Evolutionary conservation across 768 basidiomycete genomes (phyloP).

Genomic region (Pisolithus marmoratus): DNA sequence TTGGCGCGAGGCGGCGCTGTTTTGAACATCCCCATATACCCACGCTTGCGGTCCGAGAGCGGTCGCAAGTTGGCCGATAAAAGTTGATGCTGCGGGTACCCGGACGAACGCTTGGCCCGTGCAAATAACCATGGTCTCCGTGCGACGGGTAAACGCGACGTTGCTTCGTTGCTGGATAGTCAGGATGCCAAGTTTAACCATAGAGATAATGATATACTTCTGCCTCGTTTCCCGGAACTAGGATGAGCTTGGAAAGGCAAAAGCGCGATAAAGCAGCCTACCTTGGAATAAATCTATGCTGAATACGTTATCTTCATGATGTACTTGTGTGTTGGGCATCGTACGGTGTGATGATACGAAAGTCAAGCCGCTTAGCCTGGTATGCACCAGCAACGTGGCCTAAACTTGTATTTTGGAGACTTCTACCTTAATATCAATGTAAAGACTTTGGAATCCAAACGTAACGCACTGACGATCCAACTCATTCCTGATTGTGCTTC

Average conservation of each 20-base stretch:
- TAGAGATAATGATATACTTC: too few species aligned
- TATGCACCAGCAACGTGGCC: constrained; percentile 50
- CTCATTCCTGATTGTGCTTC: background rate
- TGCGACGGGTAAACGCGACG: too few species aligned
- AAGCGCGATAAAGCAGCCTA: constrained; percentile 21
- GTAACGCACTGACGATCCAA: background rate
- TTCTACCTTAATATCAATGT: background rate
- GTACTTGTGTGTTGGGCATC: constrained; percentile 58
- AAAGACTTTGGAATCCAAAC: background rate
- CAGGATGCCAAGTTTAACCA: too few species aligned
- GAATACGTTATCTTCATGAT: constrained; percentile 63
- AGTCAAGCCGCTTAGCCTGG: constrained; percentile 39
- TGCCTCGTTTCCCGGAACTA: too few species aligned
- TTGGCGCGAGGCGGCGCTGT: too few species aligned
- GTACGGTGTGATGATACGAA: constrained; percentile 75
- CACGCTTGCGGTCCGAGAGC: too few species aligned
- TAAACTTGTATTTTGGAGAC: constrained; percentile 41
- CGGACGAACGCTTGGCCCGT: background rate
- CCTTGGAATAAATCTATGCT: constrained; percentile 82
- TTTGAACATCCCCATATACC: too few species aligned
- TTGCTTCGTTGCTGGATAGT: too few species aligned
- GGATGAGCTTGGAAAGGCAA: too few species aligned
- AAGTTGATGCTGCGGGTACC: background rate
- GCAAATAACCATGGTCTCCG: too few species aligned
- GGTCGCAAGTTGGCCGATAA: background rate